A percentile compares a stretch with the other conserved stretches of the same genome.
Conservation (phyloP, 2,329 filamentous ascomycete species). For the Coniosporium tulheliwenetii region DNA sequence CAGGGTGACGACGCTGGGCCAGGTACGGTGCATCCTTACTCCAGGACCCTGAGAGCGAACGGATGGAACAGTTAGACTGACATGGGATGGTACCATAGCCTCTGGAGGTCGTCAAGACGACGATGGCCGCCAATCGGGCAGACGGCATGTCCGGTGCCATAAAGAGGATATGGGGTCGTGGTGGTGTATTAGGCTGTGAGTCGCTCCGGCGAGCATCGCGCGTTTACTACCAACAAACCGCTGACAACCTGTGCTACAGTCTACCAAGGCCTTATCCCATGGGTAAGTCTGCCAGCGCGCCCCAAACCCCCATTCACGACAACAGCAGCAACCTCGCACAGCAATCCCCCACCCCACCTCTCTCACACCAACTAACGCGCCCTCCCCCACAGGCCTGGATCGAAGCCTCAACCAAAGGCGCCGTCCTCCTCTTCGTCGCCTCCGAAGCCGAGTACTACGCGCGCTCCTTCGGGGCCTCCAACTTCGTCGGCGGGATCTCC, state of each 20-base stretch:
- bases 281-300: constrained; percentile 26
- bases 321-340: background rate
- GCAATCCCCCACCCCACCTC: background rate
- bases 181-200: constrained; percentile 88
- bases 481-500: constrained; percentile 76
- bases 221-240: constrained; percentile 1
- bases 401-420: constrained; percentile 98
- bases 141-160: constrained; percentile 76
- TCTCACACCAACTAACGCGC: background rate
- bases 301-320: background rate
- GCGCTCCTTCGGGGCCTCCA: constrained; percentile 62
- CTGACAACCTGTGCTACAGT: constrained; percentile 37
- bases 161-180: constrained; percentile 79
- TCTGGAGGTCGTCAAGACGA: constrained; percentile 97
- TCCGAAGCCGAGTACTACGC: constrained; percentile 96
- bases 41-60: background rate
- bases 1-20: constrained; percentile 52
- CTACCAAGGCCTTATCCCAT: constrained; percentile 98
- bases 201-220: constrained; percentile 10
- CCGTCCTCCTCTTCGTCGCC: constrained; percentile 96
- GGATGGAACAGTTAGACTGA: constrained; percentile 20
- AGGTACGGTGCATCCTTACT: constrained; percentile 27
- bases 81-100: constrained; percentile 51
- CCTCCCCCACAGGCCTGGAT: constrained; percentile 58
- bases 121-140: constrained; percentile 92